Base-by-base conservation (phyloP, 2,329 filamentous ascomycete genomes). In the Pseudocercospora musae region DNA sequence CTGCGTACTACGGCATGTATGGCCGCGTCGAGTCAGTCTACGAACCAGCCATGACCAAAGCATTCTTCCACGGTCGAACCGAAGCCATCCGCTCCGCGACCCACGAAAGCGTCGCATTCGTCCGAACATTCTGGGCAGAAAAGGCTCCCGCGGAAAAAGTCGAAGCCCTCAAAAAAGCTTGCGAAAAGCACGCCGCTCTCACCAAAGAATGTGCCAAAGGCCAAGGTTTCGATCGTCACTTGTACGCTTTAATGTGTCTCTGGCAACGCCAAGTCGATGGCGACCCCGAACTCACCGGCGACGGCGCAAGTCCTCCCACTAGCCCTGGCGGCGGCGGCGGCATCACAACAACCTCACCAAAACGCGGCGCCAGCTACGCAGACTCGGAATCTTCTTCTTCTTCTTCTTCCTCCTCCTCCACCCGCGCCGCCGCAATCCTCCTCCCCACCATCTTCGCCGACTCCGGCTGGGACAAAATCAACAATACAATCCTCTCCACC, bases 11-110 rank as follows among this genome's bases (percentile, higher is more conserved):
- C 72, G 95, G 95, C 1, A 84, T 99, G 7, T 99, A 98, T 71
- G 95, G 95, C 2, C 87, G 92, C 4, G 87, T 96, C 1, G 95
- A 98, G 76, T 96, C 92, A 74, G 95, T 93, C 0, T 99, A 99
- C 75, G 95, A 99, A 77, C 95, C 95, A 7, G 94, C 95, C 46
- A 98, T 99, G 95, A 99, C 95, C 57, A 99, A 99, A 77, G 82
- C 89, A 62, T 99, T 87, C 78, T 86, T 96, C 63, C 95, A 98
- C 74, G 95, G 95, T 10, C 89, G 95, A 50, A 99, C 95, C 0
- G 95, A 99, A 78, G 94, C 95, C 4, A 89, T 99, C 67, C 86
- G 95, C 50, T 88, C 91, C 0, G 94, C 96, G 1, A 92, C 92
- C 0, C 83, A 87, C 0, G 92, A 96, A 67, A 89, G 89, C 0